Base-by-base conservation (phyloP, 331 rosid species). In the Malus hybrid region DNA sequence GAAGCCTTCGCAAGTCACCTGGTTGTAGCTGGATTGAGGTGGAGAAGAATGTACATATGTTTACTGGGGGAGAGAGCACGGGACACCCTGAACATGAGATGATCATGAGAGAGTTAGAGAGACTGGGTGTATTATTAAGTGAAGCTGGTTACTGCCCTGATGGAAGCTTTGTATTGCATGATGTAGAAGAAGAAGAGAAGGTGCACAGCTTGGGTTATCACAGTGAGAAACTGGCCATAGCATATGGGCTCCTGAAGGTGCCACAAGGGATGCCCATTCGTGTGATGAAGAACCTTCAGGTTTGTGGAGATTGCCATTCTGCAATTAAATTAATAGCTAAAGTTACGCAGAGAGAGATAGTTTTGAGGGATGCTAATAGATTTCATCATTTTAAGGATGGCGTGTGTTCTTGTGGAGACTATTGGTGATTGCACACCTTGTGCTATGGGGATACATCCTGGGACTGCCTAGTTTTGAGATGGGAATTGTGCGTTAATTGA, bases 341-440 rank as follows among this genome's bases (percentile, higher is more conserved):
- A 63, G 69, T 82, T 24, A 68, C 77, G 0, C 80, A 74, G 70
- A 72, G 86, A 66, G 86, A 86, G 75, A 86, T 84, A 24, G 66
- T 84, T 14, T 84, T 84, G 56, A 82, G 88, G 81, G 90, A 84
- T 75, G 78, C 88, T 0, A 84, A 86, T 14, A 82, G 90, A 18
- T 86, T 86, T 70, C 90, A 86, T 78, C 85, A 82, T 34, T 84
- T 86, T 75, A 77, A 86, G 72, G 73, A 84, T 68, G 88, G 88
- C 57, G 74, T n/a, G 39, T 86, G 90, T 67, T 84, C 86, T 67
- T 84, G 90, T 12, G 74, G 88, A 20, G 85, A 86, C 71, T 84
- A 79, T 71, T 84, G 88, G 90, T 84, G 88, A 84, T 28, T 61
- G 36, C 19, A 6, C 15, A 61, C n/a, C 18, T 39, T 39, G 44